Conservation (phyloP, 73 alveolate genomes). For the Tetrahymena borealis region DNA sequence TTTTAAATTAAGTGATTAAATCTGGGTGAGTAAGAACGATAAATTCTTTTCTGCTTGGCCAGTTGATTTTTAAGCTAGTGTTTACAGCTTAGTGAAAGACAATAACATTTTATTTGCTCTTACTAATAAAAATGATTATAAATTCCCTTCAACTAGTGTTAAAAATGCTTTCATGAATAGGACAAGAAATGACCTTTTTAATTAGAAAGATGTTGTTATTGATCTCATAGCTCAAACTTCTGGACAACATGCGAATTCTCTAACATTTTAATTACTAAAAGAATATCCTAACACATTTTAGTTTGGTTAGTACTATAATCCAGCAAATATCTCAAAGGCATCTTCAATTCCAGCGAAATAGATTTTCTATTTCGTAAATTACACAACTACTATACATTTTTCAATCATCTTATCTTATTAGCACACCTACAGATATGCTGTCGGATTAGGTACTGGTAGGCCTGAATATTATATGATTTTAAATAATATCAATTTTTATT, state of each 20-base stretch:
- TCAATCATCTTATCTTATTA: not conserved
- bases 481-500: not conserved
- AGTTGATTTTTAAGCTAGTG: not conserved
- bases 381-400: not conserved
- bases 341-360: not conserved
- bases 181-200: not conserved
- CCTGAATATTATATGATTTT: not conserved
- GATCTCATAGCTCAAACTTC: not conserved
- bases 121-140: not conserved
- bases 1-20: not conserved
- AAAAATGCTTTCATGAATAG: not conserved
- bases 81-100: not conserved
- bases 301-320: not conserved
- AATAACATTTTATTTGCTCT: not conserved
- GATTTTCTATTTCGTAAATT: not conserved
- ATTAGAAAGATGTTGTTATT: not conserved
- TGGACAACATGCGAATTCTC: not conserved
- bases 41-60: not conserved
- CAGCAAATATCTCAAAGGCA: not conserved
- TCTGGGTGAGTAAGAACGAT: not conserved
- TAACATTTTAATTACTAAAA: not conserved
- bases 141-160: not conserved
- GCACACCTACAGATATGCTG: not conserved
- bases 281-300: not conserved
- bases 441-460: not conserved